Evolutionary conservation across 805 yeast genomes (phyloP), one percentile per base, ranked within the genome.

Genomic region (Myxozyma melibiosi): DNA sequence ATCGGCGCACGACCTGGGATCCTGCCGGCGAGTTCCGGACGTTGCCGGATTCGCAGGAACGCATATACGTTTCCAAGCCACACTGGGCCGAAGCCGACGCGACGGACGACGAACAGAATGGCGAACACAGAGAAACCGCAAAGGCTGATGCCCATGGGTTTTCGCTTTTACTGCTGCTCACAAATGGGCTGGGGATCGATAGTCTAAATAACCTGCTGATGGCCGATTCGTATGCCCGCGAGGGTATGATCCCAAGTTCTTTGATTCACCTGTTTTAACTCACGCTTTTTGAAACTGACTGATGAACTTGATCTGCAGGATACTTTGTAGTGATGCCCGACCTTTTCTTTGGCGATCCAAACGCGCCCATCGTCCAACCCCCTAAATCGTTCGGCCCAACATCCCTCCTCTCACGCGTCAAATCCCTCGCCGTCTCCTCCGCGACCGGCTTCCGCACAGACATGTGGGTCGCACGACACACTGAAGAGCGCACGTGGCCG

Each of bases 401-500:
- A 7, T 41, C 50, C 9, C 34, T 58, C 14, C 35, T 64, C 2
- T 44, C 61, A 4, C 58, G 64, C 24, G 45, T 70, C 43, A 67
- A 68, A 44, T 51, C 65, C n/a, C 45, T 65, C 28, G 68, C 70
- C 7, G 64, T 62, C 2, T 57, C 63, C 8, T 55, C 66, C 8
- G 67, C 68, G 14, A 62, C 69, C 34, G 73, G 73, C 16, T 70
- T 70, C 50, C 51, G 64, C 50, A 72, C 71, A 31, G 73, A 70
- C 42, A 70, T 70, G 71, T 70, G 73, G 73, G 48, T 70, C 9
- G 73, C 73, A 14, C 64, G 65, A 43, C 73, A 70, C 58, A 67
- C 73, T 9, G 66, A 54, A 46, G 72, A 70, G 42, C 57, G 65
- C 30, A 65, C 68, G 3, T 64, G 62, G 57, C 72, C 69, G 18